Base-by-base conservation (phyloP, 495 filamentous ascomycete species). In the Terfezia boudieri region DNA sequence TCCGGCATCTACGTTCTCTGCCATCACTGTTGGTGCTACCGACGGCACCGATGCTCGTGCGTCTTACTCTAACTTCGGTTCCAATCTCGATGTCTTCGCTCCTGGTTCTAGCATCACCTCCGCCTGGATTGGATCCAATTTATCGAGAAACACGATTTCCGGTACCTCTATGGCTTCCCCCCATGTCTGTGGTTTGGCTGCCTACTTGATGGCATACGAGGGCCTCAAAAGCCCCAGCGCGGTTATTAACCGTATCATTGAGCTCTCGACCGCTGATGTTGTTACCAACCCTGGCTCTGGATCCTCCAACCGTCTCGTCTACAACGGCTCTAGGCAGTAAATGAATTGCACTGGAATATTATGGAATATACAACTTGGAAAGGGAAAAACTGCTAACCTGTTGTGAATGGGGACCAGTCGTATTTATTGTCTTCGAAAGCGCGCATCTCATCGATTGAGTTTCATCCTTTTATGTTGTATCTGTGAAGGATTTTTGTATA, bases 111-210 rank as follows among this genome's bases (percentile, higher is more conserved):
- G 63, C 14, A 65, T 70, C 52, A 56, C 60, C 16, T 66, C 63
- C 17, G 57, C 67, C 43, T 70, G 67, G 66, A 64, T 70, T 22
- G 65, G 67, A 12, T 58, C 54, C 56, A 48, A 54, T 17, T 57
- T 48, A 23, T 59, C 62, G 10, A 36, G 41, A 36, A 59, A 59
- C 51, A 67, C 63, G 3, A 64, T 76, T 54, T 73, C 70, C 61
- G 75, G 76, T 16, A 79, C 76, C 38, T 71, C 67, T 55, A 76
- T 76, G 74, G 64, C 76, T 20, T 68, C 71, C 10, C 76, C 75
- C 0, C 74, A 76, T 64, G 66, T 77, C 49, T 68, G 71, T 26
- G 75, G 75, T 11, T 67, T 77, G 2, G 73, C 73, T 11, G 72
- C 73, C 43, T 77, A 77, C 62, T 67, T 79, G 41, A 46, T 46